Base-by-base conservation (phyloP, 768 basidiomycete species). In the Nevesoporus exiguus region DNA sequence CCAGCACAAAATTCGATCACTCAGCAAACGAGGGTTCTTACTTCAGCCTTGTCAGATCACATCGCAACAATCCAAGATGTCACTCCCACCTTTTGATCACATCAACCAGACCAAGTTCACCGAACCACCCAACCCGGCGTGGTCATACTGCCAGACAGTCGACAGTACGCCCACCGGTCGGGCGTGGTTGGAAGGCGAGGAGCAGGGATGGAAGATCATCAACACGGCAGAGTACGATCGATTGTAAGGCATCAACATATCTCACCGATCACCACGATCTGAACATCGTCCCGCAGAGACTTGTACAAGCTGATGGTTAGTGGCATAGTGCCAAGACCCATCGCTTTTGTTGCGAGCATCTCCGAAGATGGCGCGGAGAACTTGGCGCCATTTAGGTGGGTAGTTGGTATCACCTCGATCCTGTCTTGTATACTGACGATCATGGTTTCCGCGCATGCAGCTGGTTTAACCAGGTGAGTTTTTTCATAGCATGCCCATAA, bases 271-370 rank as follows among this genome's bases (percentile, higher is more conserved):
- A 33, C 7, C 43, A 11, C 7, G 37, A 33, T 29, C 14, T 8
- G 9, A 22, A 11, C 21, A 7, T 34, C 10, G 14, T 14, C 33
- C 37, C 69, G 68, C 8, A 52, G 54, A 21, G n/a, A n/a, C n/a
- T 33, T 73, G n/a, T 72, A 75, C 51, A 56, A 60, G 11, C 63
- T 74, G 36, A 58, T 75, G 66, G 67, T 68, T 37, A 67, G 66
- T 43, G 76, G 73, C 3, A 49, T 76, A 19, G 64, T 68, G 1
- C 78, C 79, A 0, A 65, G 78, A 19, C 79, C 78, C 8, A 73
- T 79, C 31, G 76, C 74, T 3, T 76, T 78, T 51, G 69, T 77
- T 7, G 75, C 75, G 17, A 70, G 72, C 22, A 50, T 76, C 47
- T 62, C 64, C 2, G 56, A 61, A 3, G 55, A 68, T 2, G 77